Base-by-base conservation (phyloP, 352 stramenopile genomes). In the Lagenidium giganteum region DNA sequence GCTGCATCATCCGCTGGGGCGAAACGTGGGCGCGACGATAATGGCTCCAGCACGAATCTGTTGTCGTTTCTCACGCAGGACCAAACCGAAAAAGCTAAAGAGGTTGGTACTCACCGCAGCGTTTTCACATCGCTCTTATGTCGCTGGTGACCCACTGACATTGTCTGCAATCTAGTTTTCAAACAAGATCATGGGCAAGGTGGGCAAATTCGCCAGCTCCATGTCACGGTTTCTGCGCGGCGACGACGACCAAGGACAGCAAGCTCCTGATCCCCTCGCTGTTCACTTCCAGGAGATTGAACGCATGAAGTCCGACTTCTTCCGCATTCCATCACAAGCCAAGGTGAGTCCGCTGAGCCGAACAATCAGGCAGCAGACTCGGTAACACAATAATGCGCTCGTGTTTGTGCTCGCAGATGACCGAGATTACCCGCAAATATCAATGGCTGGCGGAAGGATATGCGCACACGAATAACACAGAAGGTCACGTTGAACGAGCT, bases 181-280 rank as follows among this genome's bases (percentile, higher is more conserved):
- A n/a, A 83, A 61, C 40, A 91, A 87, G 53, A 79, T 91, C 22
- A 83, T 88, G 23, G 69, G 72, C 20, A 87, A 71, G 42, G 42
- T 91, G 28, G 74, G 71, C 1, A 83, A 82, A 24, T 78, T 71
- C 45, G 73, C 71, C 11, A 88, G 51, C 34, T 80, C 70, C 5
- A 51, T 88, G 21, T 77, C 60, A 4, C 62, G 68, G 0, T 86
- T 91, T 24, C 49, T 79, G 38, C 64, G 70, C 35, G 75, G 79
- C 7, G 79, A 91, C 37, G 78, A 88, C 47, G 55, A 68, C 5
- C 5, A 69, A 18, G 26, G 47, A 8, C 49, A 57, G 20, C 53
- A 61, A 13, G 70, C 35, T 28, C 61, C 31, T 13, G 67, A 77
- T 17, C 57, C 62, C n/a, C 35, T 83, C 23, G 54, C 59, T 8